Evolutionary conservation across 345 rosid genomes (phyloP).

Genomic region (Ricinus communis): DNA sequence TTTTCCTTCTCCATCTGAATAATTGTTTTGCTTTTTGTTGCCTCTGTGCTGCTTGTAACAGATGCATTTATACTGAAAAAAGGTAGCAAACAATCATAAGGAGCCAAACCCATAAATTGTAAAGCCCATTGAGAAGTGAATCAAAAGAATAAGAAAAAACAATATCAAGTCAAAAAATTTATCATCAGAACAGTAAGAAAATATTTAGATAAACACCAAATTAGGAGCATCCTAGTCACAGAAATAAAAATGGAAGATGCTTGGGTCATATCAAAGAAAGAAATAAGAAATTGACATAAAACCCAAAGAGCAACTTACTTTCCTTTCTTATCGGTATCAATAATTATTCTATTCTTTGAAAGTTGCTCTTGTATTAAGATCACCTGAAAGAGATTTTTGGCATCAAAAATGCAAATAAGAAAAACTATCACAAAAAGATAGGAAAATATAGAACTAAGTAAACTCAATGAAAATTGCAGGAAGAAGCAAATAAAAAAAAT

Average conservation of each 20-base stretch:
- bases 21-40: conserved; percentile 81
- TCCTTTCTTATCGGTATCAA: conserved; percentile 88
- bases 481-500: background rate
- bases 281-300: background rate
- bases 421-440: conserved; percentile 1
- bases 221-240: background rate
- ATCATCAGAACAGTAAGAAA: background rate
- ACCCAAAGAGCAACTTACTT: conserved; percentile 62
- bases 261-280: background rate
- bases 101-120: background rate
- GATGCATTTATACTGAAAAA: conserved; percentile 78
- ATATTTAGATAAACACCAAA: background rate
- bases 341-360: conserved; percentile 89
- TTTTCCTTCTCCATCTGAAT: conserved; percentile 87
- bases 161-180: background rate
- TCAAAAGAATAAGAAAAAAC: background rate
- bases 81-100: conserved; percentile 13
- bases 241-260: background rate
- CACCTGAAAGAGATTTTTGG: conserved; percentile 56
- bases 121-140: background rate
- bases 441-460: background rate
- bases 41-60: conserved; percentile 90
- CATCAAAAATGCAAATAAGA: background rate
- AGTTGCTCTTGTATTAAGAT: conserved; percentile 92
- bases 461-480: background rate